phyloP scores from a whole-genome alignment of 805 yeast species.

The Saccharomycopsis fermentans region DNA sequence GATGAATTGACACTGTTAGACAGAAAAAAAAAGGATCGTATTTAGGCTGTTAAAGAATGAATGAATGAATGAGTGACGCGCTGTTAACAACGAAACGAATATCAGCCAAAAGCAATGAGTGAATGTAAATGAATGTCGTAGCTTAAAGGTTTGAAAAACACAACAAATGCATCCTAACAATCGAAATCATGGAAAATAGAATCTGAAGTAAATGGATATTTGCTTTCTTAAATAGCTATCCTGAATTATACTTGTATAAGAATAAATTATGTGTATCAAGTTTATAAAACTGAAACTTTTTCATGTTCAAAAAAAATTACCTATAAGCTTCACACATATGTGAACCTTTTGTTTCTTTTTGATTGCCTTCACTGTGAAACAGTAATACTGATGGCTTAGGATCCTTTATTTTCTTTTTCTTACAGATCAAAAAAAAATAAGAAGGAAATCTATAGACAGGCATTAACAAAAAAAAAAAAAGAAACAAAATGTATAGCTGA shows the following conservation, averaged over 20 bases:
- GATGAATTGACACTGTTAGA: neutral
- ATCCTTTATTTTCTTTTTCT: neutral
- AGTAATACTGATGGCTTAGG: neutral
- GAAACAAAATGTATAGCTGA: neutral
- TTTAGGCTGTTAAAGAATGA: neutral
- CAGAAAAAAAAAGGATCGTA: neutral
- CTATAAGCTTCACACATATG: neutral
- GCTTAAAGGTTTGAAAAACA: no score
- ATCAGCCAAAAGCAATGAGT: neutral
- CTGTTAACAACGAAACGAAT: no score
- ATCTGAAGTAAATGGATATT: no score
- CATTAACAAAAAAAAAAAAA: neutral
- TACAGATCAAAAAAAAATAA: no score
- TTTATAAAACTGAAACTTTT: neutral
- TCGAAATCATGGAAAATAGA: neutral
- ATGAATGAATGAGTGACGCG: neutral
- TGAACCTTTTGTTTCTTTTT: neutral
- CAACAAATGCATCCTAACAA: no score
- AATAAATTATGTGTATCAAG: neutral
- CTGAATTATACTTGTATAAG: no score
- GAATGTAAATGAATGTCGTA: neutral
- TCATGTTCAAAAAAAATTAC: no score
- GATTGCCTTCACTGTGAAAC: neutral
- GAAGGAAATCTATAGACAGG: neutral
- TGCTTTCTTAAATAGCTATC: no score